These are phyloP conservation scores for Lepidium aucheri DNA, from an alignment of 345 rosid genomes.

Conservation along the genomic window DNA sequence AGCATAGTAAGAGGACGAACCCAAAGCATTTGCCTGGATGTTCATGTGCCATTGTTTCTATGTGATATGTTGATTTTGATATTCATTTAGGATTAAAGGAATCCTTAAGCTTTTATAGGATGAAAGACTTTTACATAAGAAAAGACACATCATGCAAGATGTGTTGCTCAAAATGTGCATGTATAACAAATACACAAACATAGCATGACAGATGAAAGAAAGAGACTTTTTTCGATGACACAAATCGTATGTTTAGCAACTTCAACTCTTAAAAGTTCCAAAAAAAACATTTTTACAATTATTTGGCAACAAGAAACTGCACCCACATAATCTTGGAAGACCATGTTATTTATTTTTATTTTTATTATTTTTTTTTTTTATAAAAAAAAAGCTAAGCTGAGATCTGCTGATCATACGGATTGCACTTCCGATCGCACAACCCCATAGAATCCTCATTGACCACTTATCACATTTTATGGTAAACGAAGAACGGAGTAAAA, in stretches of 20 bases:
- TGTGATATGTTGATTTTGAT: slow-evolving; percentile 1
- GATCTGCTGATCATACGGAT: slow-evolving; percentile 37
- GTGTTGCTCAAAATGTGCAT: slow-evolving; percentile 9
- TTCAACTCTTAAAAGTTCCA: slow-evolving; percentile 5
- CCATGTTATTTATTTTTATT: slow-evolving; percentile 12
- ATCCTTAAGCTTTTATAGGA: slow-evolving; percentile 18
- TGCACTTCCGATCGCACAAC: slow-evolving; percentile 71
- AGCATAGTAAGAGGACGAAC: slow-evolving; percentile 33
- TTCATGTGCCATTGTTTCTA: slow-evolving; percentile 26
- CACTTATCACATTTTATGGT: too few species aligned
- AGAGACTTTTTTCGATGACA: not conserved
- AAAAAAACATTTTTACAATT: not conserved
- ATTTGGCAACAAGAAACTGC: slow-evolving; percentile 21
- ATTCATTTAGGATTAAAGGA: not conserved
- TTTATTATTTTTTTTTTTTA: too few species aligned
- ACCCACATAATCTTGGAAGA: not conserved
- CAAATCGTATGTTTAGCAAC: slow-evolving; percentile 23
- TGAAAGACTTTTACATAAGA: not conserved
- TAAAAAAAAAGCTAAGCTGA: too few species aligned
- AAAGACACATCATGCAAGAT: slow-evolving; percentile 15
- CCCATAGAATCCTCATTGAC: slow-evolving; percentile 76
- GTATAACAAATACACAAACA: slow-evolving; percentile 6
- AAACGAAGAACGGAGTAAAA: too few species aligned
- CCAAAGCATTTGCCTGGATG: slow-evolving; percentile 24
- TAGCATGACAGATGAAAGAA: slow-evolving; percentile 10